phyloP scores from a whole-genome alignment of 306 rosid species.

The Ceratonia siliqua region DNA sequence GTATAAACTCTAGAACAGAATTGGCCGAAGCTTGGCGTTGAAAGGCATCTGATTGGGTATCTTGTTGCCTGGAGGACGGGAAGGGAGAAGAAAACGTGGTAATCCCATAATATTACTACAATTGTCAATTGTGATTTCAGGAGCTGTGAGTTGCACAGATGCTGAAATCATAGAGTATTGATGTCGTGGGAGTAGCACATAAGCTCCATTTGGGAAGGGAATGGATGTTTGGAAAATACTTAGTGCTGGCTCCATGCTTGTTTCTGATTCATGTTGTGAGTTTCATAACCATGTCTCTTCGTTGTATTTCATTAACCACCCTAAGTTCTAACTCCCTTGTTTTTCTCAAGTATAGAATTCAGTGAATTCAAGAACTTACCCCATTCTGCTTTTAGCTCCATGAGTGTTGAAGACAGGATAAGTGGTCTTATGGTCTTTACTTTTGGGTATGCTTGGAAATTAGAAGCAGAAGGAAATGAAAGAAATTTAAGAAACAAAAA shows the following conservation, averaged over 20 bases:
- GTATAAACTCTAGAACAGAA: slow-evolving; percentile 65
- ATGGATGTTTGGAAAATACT: slow-evolving; percentile 19
- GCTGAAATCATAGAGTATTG: slow-evolving; percentile 5
- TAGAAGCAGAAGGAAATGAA: too few species aligned
- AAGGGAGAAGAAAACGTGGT: slow-evolving; percentile 3
- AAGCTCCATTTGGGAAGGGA: background rate
- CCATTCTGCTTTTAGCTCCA: background rate
- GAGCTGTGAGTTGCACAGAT: slow-evolving; percentile 2
- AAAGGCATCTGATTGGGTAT: slow-evolving; percentile 18
- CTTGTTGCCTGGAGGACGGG: background rate
- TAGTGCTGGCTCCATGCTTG: slow-evolving; percentile 35
- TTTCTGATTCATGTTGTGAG: slow-evolving; percentile 26
- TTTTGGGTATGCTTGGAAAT: too few species aligned
- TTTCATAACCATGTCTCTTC: slow-evolving; percentile 24
- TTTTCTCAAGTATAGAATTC: slow-evolving; percentile 21
- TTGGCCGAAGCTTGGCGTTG: slow-evolving; percentile 80
- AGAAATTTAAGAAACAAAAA: too few species aligned
- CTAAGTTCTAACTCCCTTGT: slow-evolving; percentile 25
- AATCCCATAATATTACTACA: background rate
- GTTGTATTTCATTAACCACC: slow-evolving; percentile 25
- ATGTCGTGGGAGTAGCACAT: background rate
- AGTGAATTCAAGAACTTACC: background rate
- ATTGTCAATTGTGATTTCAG: background rate
- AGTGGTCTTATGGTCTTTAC: too few species aligned
- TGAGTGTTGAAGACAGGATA: background rate